Evolutionary conservation across 129 eudicot genomes (phyloP).

Genomic region (Artemisia annua): DNA sequence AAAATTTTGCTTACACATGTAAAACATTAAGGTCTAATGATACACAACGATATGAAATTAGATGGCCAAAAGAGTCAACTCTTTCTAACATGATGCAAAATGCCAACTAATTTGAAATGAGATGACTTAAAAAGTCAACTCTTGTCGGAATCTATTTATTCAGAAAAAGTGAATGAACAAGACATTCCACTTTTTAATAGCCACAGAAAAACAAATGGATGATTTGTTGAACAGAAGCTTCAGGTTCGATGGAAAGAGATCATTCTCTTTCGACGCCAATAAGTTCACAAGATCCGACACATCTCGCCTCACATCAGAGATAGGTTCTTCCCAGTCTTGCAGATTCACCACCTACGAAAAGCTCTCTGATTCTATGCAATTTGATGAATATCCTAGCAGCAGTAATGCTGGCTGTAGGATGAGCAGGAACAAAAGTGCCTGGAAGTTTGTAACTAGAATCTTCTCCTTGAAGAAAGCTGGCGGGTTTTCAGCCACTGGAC

Average conservation of each 20-base stretch:
- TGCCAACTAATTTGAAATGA: neutral
- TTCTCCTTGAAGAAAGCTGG: slow-evolving; percentile 31
- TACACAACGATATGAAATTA: no score
- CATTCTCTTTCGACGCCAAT: slow-evolving; percentile 22
- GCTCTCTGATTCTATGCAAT: slow-evolving; percentile 17
- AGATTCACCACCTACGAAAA: slow-evolving; percentile 25
- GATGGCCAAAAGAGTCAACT: neutral
- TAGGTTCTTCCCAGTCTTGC: slow-evolving; percentile 23
- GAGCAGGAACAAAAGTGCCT: slow-evolving; percentile 10
- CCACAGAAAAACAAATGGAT: slow-evolving; percentile 12
- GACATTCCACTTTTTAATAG: neutral
- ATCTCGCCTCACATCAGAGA: slow-evolving; percentile 24
- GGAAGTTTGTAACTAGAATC: slow-evolving; percentile 25
- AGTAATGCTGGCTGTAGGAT: neutral
- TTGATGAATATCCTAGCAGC: neutral
- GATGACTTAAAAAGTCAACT: slow-evolving; percentile 18
- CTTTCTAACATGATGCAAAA: slow-evolving; percentile 11
- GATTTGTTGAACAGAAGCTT: slow-evolving; percentile 36
- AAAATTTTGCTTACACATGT: no score
- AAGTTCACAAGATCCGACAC: slow-evolving; percentile 14
- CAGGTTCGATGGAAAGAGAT: slow-evolving; percentile 30
- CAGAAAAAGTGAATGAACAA: neutral
- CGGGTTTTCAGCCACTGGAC: slow-evolving; percentile 5
- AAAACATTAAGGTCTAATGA: no score
- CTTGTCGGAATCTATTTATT: slow-evolving; percentile 18